These are phyloP conservation scores for Puccinia brachypodii DNA, from an alignment of 1,284 basidiomycete genomes.

Conservation along the genomic window DNA sequence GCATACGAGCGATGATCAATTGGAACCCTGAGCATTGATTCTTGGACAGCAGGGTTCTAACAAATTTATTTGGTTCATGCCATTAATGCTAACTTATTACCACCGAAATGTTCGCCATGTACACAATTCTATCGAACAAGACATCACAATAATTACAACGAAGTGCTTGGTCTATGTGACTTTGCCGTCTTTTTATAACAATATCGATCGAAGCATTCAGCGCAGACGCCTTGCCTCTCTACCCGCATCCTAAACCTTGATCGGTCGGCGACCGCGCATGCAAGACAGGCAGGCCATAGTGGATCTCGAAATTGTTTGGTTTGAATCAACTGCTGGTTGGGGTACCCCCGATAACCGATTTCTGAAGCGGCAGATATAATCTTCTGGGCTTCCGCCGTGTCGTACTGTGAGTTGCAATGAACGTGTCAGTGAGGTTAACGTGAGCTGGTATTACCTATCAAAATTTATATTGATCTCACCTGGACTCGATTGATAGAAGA, in stretches of 20 bases:
- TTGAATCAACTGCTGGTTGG: not conserved
- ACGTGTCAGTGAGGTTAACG: not conserved
- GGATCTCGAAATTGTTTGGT: slow-evolving; percentile 27
- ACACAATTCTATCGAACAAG: not conserved
- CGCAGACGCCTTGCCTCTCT: slow-evolving; percentile 22
- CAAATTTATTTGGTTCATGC: too few species aligned
- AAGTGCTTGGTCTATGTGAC: not conserved
- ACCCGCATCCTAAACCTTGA: slow-evolving; percentile 8
- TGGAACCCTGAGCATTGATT: too few species aligned
- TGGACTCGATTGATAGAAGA: slow-evolving; percentile 24
- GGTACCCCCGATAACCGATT: slow-evolving; percentile 33
- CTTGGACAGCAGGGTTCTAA: too few species aligned
- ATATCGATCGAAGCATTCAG: slow-evolving; percentile 38
- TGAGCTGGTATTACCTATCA: not conserved
- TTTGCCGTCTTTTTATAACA: slow-evolving; percentile 23
- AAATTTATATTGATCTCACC: not conserved
- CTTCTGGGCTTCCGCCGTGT: not conserved
- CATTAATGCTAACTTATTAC: too few species aligned
- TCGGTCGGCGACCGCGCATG: slow-evolving; percentile 38
- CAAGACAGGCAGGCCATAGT: slow-evolving; percentile 36
- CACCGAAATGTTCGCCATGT: not conserved
- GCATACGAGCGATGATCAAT: too few species aligned
- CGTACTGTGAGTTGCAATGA: slow-evolving; percentile 9
- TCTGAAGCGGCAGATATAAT: slow-evolving; percentile 29
- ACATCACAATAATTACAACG: not conserved